Evolutionary conservation across 2,329 filamentous ascomycete species (phyloP).

Genomic region (Sclerotinia borealis): DNA sequence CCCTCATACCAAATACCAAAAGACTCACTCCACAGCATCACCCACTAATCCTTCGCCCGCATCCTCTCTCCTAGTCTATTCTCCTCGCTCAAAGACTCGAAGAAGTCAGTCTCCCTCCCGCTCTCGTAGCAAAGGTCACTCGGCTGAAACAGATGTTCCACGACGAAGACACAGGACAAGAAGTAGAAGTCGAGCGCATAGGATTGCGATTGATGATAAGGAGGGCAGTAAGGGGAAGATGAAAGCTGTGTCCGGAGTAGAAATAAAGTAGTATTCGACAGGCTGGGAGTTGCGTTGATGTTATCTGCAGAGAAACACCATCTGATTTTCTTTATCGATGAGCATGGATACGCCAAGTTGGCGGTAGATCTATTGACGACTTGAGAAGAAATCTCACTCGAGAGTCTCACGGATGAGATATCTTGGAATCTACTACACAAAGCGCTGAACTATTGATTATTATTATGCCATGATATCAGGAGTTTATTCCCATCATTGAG

Average conservation of each 20-base stretch:
- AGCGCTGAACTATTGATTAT: background rate
- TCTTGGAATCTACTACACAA: background rate
- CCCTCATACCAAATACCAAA: slow-evolving; percentile 4
- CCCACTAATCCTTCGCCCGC: background rate
- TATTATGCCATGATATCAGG: background rate
- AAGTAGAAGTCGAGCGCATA: slow-evolving; percentile 18
- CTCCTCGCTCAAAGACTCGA: slow-evolving; percentile 3
- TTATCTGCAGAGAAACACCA: background rate
- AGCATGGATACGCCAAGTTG: background rate
- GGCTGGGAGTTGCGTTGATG: background rate
- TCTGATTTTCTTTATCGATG: background rate
- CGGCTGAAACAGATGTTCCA: slow-evolving; percentile 7
- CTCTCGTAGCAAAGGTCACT: slow-evolving; percentile 6
- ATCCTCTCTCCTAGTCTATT: background rate
- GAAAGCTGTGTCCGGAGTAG: background rate
- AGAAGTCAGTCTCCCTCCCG: slow-evolving; percentile 22
- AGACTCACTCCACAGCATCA: background rate
- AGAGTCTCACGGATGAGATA: background rate
- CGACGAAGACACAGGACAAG: slow-evolving; percentile 23
- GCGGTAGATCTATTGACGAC: background rate
- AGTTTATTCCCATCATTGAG: background rate
- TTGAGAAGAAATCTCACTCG: background rate
- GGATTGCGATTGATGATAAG: background rate
- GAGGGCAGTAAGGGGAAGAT: background rate
- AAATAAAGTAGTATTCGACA: background rate